Conservation (phyloP, 352 stramenopile species). For the Halophytophthora batemanensis region DNA sequence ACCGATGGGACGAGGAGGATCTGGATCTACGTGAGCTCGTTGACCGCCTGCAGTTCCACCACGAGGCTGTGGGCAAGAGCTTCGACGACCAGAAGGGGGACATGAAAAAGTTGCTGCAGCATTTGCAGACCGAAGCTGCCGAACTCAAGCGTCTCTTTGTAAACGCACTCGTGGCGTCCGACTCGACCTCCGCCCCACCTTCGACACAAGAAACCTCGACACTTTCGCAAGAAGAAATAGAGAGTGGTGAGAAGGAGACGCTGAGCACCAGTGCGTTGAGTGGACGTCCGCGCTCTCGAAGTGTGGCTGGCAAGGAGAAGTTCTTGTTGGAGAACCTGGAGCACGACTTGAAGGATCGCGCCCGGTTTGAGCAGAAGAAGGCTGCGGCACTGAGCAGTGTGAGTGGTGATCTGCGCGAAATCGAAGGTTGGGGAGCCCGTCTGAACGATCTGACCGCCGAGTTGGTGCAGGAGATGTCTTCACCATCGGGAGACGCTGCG, state of each 20-base stretch:
- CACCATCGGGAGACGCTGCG: constrained; percentile 3
- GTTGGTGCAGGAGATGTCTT: constrained; percentile 37
- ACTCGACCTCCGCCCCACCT: constrained; percentile 5
- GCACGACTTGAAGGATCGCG: constrained; percentile 28
- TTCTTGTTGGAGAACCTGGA: constrained; percentile 50
- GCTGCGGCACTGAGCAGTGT: constrained; percentile 12
- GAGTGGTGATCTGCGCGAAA: constrained; percentile 23
- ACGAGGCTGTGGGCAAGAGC: constrained; percentile 68
- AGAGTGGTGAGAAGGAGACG: constrained; percentile 1
- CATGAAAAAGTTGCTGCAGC: constrained; percentile 53
- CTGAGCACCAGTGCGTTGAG: constrained; percentile 17
- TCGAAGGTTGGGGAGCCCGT: constrained; percentile 38
- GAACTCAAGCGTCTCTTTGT: constrained; percentile 74
- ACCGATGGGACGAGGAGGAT: constrained; percentile 73
- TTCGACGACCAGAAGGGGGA: constrained; percentile 76
- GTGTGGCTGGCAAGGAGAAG: constrained; percentile 22
- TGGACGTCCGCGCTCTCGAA: constrained; percentile 21
- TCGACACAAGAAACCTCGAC: background rate
- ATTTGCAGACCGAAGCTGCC: constrained; percentile 58
- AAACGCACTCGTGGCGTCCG: constrained; percentile 41
- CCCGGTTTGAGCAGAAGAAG: constrained; percentile 27
- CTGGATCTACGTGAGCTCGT: constrained; percentile 71
- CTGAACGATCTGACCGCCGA: constrained; percentile 24
- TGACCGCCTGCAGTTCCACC: constrained; percentile 72
- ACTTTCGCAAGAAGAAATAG: background rate